A percentile compares a stretch with the other conserved stretches of the same genome.
Evolutionary conservation across 345 rosid species (phyloP).

Genomic region (Hibiscus mutabilis): DNA sequence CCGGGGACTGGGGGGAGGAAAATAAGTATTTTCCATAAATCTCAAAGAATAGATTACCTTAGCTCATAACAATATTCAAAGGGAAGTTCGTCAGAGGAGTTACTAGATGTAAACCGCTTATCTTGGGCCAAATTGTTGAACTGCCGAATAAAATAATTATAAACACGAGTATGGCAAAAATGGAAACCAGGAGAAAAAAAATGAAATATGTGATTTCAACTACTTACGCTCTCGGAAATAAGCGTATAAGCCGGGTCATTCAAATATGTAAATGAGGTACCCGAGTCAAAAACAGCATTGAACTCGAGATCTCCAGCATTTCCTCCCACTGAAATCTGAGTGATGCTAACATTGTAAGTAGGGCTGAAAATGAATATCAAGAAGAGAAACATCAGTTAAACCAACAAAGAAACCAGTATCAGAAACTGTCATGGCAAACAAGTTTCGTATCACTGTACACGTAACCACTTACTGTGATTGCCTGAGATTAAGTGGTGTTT

Average conservation of each 20-base stretch:
- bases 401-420: background rate
- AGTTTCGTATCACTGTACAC: background rate
- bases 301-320: slow-evolving; percentile 44
- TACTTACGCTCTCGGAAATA: slow-evolving; percentile 56
- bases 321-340: slow-evolving; percentile 53
- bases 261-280: slow-evolving; percentile 92
- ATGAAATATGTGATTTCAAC: slow-evolving; percentile 12
- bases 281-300: slow-evolving; percentile 79
- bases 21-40: background rate
- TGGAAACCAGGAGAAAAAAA: background rate
- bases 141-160: slow-evolving; percentile 33
- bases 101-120: slow-evolving; percentile 27
- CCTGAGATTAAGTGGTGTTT: slow-evolving; percentile 67
- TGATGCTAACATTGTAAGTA: slow-evolving; percentile 69
- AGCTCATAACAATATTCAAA: slow-evolving; percentile 76
- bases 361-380: slow-evolving; percentile 44
- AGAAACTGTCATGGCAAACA: background rate
- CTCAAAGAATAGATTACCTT: slow-evolving; percentile 33
- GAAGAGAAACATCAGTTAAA: slow-evolving; percentile 11
- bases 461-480: slow-evolving; percentile 49
- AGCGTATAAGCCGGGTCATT: slow-evolving; percentile 65
- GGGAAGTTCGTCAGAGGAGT: slow-evolving; percentile 33
- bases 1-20: background rate
- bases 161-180: background rate
- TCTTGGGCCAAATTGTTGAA: slow-evolving; percentile 50